Evolutionary conservation across 2,329 filamentous ascomycete species (phyloP), one percentile per base, ranked within the genome.

Genomic region (Venturia asperata): DNA sequence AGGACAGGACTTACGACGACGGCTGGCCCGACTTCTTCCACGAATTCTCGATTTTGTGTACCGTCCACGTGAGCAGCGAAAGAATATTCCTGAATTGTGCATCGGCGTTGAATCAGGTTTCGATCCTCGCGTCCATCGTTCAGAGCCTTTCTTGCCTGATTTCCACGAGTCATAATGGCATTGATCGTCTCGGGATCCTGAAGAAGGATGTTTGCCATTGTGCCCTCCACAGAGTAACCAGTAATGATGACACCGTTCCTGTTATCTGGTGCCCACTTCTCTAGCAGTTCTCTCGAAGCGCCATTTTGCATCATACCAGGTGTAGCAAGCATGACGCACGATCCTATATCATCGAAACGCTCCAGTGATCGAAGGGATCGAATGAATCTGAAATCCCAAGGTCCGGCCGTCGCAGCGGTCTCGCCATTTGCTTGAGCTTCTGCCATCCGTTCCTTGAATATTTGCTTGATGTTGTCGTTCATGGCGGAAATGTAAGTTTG

Each of bases 161-260:
- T 68, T 70, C 75, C 49, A 61, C 73, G 66, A 67, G 87, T 91
- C 87, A 96, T 97, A 71, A 97, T 89, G 0, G 93, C 93, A 67
- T 92, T 92, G 66, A 99, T 97, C 71, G 92, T 88, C 67, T 97
- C 92, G 0, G 94, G 94, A 74, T 97, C 94, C 69, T 93, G 91
- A 78, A 97, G 88, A 68, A 99, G 90, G 71, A 94, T 87, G 76
- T 96, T 93, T 3, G 92, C 94, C 93, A 99, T 97, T 0, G 94
- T 99, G 6, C 94, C 94, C 77, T 99, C 94, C 9, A 99, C 93
- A 67, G 92, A 97, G 78, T 99, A 99, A 74, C 94, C 94, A 0
- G 94, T 99, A 76, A 99, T 96, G 70, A 99, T 90, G 55, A 99
- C 91, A n/a, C 93, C 94, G 72, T 99, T 99, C 75, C 94, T 92